A percentile compares a stretch with the other conserved stretches of the same genome.
Evolutionary conservation across 2,329 filamentous ascomycete species (phyloP).

Genomic region (Cadophora gregata): DNA sequence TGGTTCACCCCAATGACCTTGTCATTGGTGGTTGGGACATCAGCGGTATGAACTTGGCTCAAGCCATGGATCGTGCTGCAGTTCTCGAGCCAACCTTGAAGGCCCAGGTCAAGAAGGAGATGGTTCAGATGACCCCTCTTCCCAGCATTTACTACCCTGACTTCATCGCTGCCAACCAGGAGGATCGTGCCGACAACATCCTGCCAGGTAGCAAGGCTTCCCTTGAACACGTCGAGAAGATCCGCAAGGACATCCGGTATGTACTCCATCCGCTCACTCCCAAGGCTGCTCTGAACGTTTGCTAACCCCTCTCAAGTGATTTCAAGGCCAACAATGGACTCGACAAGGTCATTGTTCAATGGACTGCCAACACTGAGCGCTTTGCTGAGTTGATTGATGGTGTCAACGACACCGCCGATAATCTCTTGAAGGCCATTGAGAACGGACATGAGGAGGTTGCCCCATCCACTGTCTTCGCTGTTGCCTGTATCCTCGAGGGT

Average conservation of each 20-base stretch:
- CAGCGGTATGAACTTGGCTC: conserved; percentile 84
- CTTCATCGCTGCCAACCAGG: conserved; percentile 99
- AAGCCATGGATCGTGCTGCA: conserved; percentile 93
- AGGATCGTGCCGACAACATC: conserved; percentile 92
- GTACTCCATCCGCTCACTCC: conserved; percentile 39
- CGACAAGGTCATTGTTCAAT: conserved; percentile 96
- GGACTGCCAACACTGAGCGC: conserved; percentile 99
- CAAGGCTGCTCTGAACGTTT: conserved; percentile 5
- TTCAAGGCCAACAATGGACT: conserved; percentile 87
- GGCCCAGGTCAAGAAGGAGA: conserved; percentile 87
- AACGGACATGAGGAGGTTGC: conserved; percentile 88
- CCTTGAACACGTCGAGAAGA: conserved; percentile 87
- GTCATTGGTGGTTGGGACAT: conserved; percentile 98
- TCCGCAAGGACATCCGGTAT: conserved; percentile 89
- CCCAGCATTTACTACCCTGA: conserved; percentile 98
- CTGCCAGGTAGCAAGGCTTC: conserved; percentile 83
- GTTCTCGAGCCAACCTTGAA: conserved; percentile 97
- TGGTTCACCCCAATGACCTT: conserved; percentile 97
- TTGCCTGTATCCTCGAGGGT: conserved; percentile 89
- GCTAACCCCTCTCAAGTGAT: conserved; percentile 57
- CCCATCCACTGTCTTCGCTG: conserved; percentile 93
- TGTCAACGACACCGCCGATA: conserved; percentile 96
- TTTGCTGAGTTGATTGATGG: conserved; percentile 87
- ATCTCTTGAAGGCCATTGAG: conserved; percentile 87
- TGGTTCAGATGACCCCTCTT: conserved; percentile 85